These are phyloP conservation scores for Talaromyces sp. DNA, from an alignment of 2,329 filamentous ascomycete genomes.

Conservation along the genomic window DNA sequence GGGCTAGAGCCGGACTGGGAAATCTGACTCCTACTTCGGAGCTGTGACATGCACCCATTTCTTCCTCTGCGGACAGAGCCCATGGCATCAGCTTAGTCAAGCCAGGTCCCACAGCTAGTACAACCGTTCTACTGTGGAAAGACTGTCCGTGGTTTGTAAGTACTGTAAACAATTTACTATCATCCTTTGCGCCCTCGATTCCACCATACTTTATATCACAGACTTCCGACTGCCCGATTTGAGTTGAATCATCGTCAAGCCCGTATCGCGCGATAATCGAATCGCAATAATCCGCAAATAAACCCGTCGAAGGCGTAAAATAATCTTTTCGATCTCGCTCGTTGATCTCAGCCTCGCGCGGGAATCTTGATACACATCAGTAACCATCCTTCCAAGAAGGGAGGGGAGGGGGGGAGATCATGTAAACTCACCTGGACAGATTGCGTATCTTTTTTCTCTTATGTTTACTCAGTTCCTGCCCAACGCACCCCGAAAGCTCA, in stretches of 20 bases:
- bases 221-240: conserved; percentile 58
- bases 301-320: conserved; percentile 59
- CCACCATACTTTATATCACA: conserved; percentile 59
- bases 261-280: conserved; percentile 57
- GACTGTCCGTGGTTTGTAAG: conserved; percentile 48
- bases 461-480: conserved; percentile 77
- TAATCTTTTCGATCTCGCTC: conserved; percentile 67
- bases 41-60: conserved; percentile 57
- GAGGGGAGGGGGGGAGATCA: conserved; percentile 7
- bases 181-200: conserved; percentile 39
- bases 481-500: conserved; percentile 70
- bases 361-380: conserved; percentile 23
- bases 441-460: conserved; percentile 61
- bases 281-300: conserved; percentile 62
- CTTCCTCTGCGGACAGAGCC: conserved; percentile 39
- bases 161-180: conserved; percentile 61
- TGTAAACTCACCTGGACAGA: conserved; percentile 42
- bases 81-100: conserved; percentile 53
- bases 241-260: conserved; percentile 46
- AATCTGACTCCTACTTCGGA: conserved; percentile 58
- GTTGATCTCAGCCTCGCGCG: conserved; percentile 53
- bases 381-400: neutral
- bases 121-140: conserved; percentile 60
- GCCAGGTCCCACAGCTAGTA: conserved; percentile 68
- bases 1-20: conserved; percentile 51